These are phyloP conservation scores for Scutellaria barbata DNA, from an alignment of 257 asterid genomes.

Conservation along the genomic window DNA sequence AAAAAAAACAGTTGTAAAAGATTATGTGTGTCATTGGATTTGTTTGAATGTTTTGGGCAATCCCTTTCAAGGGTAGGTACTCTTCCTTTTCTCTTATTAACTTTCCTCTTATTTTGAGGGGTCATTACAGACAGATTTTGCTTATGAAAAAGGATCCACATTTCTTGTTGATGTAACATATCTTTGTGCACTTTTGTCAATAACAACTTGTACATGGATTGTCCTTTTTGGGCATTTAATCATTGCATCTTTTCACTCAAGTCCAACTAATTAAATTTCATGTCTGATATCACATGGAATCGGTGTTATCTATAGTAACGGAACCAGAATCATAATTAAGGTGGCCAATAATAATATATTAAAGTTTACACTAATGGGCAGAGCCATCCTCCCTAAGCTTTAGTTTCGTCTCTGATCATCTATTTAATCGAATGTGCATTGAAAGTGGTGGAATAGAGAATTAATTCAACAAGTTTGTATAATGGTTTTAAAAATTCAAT, in stretches of 20 bases:
- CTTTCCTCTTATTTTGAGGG: conserved; percentile 28
- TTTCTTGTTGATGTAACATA: conserved; percentile 27
- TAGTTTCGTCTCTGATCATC: too few relatives aligned
- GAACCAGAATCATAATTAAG: too few relatives aligned
- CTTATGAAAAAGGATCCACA: conserved; percentile 6
- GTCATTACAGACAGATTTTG: conserved; percentile 29
- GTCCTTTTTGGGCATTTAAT: neutral
- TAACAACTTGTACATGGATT: neutral
- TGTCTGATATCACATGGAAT: too few relatives aligned
- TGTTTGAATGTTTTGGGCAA: conserved; percentile 53
- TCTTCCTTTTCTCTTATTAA: conserved; percentile 21
- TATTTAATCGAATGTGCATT: too few relatives aligned
- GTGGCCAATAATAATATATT: too few relatives aligned
- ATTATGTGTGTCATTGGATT: conserved; percentile 48
- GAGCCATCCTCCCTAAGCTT: too few relatives aligned
- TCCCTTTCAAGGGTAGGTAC: conserved; percentile 32
- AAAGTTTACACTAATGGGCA: too few relatives aligned
- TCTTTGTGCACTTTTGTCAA: neutral
- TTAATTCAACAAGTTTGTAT: too few relatives aligned
- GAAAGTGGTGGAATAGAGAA: too few relatives aligned
- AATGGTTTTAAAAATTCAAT: too few relatives aligned
- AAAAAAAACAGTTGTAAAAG: conserved; percentile 34
- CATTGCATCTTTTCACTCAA: neutral
- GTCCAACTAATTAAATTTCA: too few relatives aligned
- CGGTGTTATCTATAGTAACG: too few relatives aligned